Evolutionary conservation across 2,329 filamentous ascomycete genomes (phyloP), one percentile per base, ranked within the genome.

Genomic region (Nectriaceae sp.): DNA sequence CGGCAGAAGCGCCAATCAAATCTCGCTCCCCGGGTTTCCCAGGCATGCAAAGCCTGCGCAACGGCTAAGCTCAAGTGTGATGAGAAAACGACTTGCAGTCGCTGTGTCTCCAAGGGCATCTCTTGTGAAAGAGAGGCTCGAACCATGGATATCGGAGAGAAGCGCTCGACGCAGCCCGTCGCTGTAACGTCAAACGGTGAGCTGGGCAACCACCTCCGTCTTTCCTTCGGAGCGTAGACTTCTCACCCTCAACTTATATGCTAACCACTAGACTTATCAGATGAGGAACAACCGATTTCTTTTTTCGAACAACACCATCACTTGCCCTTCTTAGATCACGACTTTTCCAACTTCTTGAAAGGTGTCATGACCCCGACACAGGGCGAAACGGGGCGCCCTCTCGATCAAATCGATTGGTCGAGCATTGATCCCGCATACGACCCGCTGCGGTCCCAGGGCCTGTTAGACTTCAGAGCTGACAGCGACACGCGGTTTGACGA

Each of bases 41-140:
- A 48, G 37, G 51, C 51, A 3, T 53, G 51, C 35, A 53, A 53
- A 48, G 29, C 51, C 51, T 53, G 51, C 40, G 51, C 51, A 2
- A 44, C 51, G 11, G 41, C 51, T 11, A 53, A 53, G 22, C 51
- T 53, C 35, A 53, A 53, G 29, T 53, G 51, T 36, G 51, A 53
- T 29, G 48, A 53, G 20, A 48, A 48, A 20, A 45, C 46, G 24
- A 44, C 51, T 11, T 53, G 51, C 16, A 45, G 42, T 13, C 42
- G 50, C 4, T 53, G 50, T 35, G 18, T 47, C 16, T 42, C 44
- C 26, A 42, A 45, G 33, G 50, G 50, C 13, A 42, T 53, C 4
- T 21, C 35, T 2, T 53, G 50, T 29, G n/a, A n/a, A n/a, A n/a
- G n/a, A n/a, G n/a, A n/a, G n/a, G n/a, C n/a, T n/a, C n/a, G n/a